Base-by-base conservation (phyloP, 2,329 filamentous ascomycete species). In the Uncinocarpus reesii region DNA sequence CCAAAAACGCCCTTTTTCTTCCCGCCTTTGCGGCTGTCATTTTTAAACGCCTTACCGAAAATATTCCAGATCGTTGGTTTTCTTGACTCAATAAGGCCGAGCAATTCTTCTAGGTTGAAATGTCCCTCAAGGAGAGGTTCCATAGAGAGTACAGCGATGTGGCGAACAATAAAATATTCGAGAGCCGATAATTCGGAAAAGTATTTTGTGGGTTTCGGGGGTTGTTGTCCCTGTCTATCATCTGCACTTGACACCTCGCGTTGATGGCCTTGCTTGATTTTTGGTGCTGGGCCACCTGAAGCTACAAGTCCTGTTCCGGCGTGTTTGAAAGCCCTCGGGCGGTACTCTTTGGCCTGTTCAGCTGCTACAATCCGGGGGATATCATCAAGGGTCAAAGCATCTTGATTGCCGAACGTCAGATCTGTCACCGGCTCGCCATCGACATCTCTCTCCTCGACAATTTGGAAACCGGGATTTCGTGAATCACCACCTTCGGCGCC, bases 41-140 rank as follows among this genome's bases (percentile, higher is more conserved):
- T 87, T 65, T 90, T 92, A 62, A 96, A 95, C 1, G 89, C 90
- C 63, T 95, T 95, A 53, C 89, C 90, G 54, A 98, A 89, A 59
- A 95, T 95, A 65, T 90, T 92, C 92, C 92, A 98, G 68, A 98
- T 95, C 0, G 86, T 96, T 20, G 86, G 81, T 53, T 95, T 93
- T 60, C 86, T 83, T 2, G 86, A 87, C 66, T 98, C 92, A 53
- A 98, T 96, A 42, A 98, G 79, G 52, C 86, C 81, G 11, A 96
- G 77, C 1, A 98, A 74, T 61, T 98, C 92, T 56, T 96, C 92
- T 50, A 96, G 76, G n/a, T 83, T 85, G 66, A 96, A 96, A 57
- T 94, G 81, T 2, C 81, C 80, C 58, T 94, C 88, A 4, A 98
- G 75, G 65, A 96, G 75, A 5, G 92, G 88, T 56, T 95, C 87